These are phyloP conservation scores for Epicoccum sorghinum DNA, from an alignment of 2,329 filamentous ascomycete species.

Conservation along the genomic window DNA sequence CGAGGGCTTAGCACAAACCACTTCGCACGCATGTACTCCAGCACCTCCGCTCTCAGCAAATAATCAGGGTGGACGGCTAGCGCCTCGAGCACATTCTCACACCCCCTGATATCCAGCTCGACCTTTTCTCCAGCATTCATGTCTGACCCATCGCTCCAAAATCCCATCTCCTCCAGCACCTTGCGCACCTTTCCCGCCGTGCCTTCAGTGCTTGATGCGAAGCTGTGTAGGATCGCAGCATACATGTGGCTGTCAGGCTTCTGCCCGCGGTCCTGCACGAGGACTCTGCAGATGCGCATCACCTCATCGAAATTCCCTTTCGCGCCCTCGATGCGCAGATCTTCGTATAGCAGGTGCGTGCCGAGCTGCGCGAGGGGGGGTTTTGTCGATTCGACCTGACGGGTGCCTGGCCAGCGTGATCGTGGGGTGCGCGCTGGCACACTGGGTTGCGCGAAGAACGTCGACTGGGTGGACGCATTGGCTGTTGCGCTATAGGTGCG, in stretches of 20 bases:
- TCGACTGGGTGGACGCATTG: conserved; percentile 6
- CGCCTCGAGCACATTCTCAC: conserved; percentile 73
- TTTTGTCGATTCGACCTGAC: neutral
- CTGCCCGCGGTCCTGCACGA: conserved; percentile 64
- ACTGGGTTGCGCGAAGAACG: conserved; percentile 10
- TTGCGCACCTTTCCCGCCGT: conserved; percentile 67
- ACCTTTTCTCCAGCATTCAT: conserved; percentile 57
- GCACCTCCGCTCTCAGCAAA: conserved; percentile 70
- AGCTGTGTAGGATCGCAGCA: conserved; percentile 74
- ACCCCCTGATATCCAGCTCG: conserved; percentile 68
- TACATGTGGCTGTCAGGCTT: conserved; percentile 68
- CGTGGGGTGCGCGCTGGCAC: too few species aligned
- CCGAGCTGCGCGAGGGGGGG: conserved; percentile 32
- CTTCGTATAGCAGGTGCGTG: conserved; percentile 39
- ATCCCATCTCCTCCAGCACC: conserved; percentile 75
- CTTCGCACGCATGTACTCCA: conserved; percentile 74
- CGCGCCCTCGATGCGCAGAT: conserved; percentile 34
- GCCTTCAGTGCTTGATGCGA: conserved; percentile 67
- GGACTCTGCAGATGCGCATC: conserved; percentile 59
- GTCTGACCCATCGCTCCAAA: conserved; percentile 19
- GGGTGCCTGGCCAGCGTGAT: too few species aligned
- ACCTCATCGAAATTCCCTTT: conserved; percentile 35
- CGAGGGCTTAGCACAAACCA: conserved; percentile 70
- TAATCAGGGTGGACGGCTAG: conserved; percentile 88
- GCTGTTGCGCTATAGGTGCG: conserved; percentile 25